These are phyloP conservation scores for Suillus spraguei DNA, from an alignment of 768 basidiomycete species.

Conservation along the genomic window DNA sequence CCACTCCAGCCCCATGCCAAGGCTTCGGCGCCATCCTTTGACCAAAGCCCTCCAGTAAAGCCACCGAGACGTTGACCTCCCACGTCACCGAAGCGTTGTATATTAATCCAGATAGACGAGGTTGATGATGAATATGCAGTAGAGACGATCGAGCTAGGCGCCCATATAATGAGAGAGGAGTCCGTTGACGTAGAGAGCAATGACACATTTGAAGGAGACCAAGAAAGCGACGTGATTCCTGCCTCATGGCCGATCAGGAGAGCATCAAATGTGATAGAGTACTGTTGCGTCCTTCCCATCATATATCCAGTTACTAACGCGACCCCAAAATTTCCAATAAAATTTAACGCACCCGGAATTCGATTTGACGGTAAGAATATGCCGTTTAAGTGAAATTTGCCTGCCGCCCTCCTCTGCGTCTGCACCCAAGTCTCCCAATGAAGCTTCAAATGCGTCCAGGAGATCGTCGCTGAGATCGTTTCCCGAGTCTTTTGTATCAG, in stretches of 20 bases:
- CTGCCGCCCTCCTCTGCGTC: constrained; percentile 79
- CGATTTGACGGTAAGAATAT: constrained; percentile 69
- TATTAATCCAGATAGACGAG: constrained; percentile 83
- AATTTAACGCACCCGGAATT: constrained; percentile 38
- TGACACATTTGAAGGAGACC: constrained; percentile 59
- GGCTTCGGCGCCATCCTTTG: constrained; percentile 56
- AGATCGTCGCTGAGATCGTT: constrained; percentile 64
- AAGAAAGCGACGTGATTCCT: constrained; percentile 85
- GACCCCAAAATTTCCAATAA: not conserved
- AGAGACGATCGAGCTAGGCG: constrained; percentile 58
- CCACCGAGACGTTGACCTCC: constrained; percentile 91
- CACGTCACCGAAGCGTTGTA: constrained; percentile 91
- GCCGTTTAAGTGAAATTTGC: constrained; percentile 88
- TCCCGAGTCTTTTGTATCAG: constrained; percentile 22
- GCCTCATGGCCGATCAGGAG: constrained; percentile 96
- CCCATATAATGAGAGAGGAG: constrained; percentile 95
- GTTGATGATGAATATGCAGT: constrained; percentile 41
- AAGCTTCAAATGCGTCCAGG: constrained; percentile 86
- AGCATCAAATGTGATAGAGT: constrained; percentile 88
- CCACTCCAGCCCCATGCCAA: constrained; percentile 95
- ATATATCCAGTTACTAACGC: constrained; percentile 9
- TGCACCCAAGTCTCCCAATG: constrained; percentile 61
- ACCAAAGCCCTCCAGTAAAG: constrained; percentile 92
- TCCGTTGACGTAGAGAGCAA: constrained; percentile 94
- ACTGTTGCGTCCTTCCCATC: constrained; percentile 47